Conservation (phyloP, 2,329 filamentous ascomycete species). For the Ophiostoma sp. region DNA sequence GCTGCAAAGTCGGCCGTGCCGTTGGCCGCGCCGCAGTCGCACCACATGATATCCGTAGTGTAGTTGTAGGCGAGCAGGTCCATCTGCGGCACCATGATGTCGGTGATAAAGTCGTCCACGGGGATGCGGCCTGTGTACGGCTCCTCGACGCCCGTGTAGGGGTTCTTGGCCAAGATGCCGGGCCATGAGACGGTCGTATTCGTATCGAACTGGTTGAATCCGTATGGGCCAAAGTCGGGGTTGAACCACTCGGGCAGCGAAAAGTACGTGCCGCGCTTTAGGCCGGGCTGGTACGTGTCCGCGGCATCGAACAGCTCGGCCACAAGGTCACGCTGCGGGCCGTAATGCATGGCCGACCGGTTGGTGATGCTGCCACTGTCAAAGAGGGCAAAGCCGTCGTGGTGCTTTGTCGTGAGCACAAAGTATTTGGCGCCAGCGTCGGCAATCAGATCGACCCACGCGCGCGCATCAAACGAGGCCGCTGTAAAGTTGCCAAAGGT, state of each 20-base stretch:
- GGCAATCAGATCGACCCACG: constrained; percentile 38
- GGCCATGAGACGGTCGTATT: constrained; percentile 29
- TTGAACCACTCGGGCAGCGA: constrained; percentile 48
- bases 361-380: constrained; percentile 36
- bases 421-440: constrained; percentile 42
- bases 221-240: constrained; percentile 41
- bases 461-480: constrained; percentile 24
- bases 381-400: constrained; percentile 45
- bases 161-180: constrained; percentile 39
- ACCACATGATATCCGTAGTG: constrained; percentile 47
- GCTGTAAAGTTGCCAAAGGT: constrained; percentile 35
- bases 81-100: constrained; percentile 46
- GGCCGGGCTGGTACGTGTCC: constrained; percentile 37
- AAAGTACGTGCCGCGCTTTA: constrained; percentile 45
- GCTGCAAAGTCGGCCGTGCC: constrained; percentile 39
- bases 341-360: constrained; percentile 40
- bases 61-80: constrained; percentile 39
- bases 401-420: constrained; percentile 44
- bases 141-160: constrained; percentile 39
- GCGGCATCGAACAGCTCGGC: constrained; percentile 43
- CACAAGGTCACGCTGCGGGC: constrained; percentile 40
- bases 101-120: constrained; percentile 39
- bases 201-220: constrained; percentile 34
- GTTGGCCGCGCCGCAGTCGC: constrained; percentile 42
- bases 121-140: constrained; percentile 42